Base-by-base conservation (phyloP, 768 basidiomycete species). In the Pluteus cervinus region DNA sequence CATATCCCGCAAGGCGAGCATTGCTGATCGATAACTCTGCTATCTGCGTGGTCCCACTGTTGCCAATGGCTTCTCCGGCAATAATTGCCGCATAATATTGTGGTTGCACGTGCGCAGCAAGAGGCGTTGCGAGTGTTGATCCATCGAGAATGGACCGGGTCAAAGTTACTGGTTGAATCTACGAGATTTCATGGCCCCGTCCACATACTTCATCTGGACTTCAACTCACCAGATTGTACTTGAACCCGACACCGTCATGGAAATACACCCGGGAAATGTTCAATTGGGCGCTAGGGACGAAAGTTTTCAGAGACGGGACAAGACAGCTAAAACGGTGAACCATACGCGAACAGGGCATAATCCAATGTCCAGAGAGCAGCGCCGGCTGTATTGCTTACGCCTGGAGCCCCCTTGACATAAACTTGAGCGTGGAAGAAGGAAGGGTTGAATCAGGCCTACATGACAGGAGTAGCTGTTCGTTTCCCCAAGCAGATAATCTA, bases 171-270 rank as follows among this genome's bases (percentile, higher is more conserved):
- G 82, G 83, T 55, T 85, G 82, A 33, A 86, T 69, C 82, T 83
- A 36, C 29, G 5, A 10, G 32, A n/a, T 9, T 8, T 14, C 4
- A 17, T 15, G 25, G 17, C n/a, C 10, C 16, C 22, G 25, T 32
- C 14, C 24, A 9, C 32, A 22, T 26, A 18, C 16, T 20, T 17
- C 24, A 20, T 14, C 21, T 8, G 18, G 24, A 11, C n/a, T n/a
- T n/a, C 24, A 1, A 43, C 58, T 37, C 39, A 77, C 81, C 37
- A 82, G 60, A 49, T 74, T 78, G 49, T 83, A 85, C 56, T 84
- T 85, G 59, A 68, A 84, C 1, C 81, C 81, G 37, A 84, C 61
- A 11, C 81, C 81, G 39, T 76, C 65, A 49, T 85, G 80, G 63
- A 80, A 81, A 57, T 70, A 76, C 11, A 79, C 43, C 34, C 69